Conservation (phyloP, 2,329 filamentous ascomycete genomes). For the Byssothecium circinans region DNA sequence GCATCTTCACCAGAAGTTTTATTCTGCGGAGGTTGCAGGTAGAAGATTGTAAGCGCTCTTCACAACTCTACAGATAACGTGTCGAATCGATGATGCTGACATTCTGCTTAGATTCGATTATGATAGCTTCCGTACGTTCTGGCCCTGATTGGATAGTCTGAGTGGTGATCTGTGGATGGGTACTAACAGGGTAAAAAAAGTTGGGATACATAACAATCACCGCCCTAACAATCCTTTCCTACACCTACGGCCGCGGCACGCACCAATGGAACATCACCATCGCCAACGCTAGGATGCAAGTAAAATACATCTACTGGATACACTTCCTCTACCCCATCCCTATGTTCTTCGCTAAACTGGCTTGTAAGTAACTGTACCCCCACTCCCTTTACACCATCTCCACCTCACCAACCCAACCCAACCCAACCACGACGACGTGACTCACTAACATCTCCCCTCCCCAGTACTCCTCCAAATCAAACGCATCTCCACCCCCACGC, state of each 20-base stretch:
- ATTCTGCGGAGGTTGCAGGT: not conserved
- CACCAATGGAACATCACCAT: slow-evolving; percentile 17
- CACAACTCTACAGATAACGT: not conserved
- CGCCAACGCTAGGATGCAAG: slow-evolving; percentile 1
- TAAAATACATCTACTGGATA: slow-evolving; percentile 11
- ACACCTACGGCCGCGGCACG: slow-evolving; percentile 6
- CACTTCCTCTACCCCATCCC: slow-evolving; percentile 18
- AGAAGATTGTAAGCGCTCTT: slow-evolving; percentile 1
- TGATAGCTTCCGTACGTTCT: too few species aligned
- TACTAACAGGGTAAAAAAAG: too few species aligned
- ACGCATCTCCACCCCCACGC: slow-evolving; percentile 10
- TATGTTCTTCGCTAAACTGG: slow-evolving; percentile 18
- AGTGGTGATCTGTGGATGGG: too few species aligned
- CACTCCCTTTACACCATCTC: too few species aligned
- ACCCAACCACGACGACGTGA: too few species aligned
- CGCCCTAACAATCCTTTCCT: slow-evolving; percentile 6
- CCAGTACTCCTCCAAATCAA: slow-evolving; percentile 20
- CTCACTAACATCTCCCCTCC: too few species aligned
- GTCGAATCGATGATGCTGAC: not conserved
- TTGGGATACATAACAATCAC: slow-evolving; percentile 7
- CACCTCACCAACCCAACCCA: too few species aligned
- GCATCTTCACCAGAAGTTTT: slow-evolving; percentile 5
- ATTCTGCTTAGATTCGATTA: slow-evolving; percentile 1
- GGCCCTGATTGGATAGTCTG: too few species aligned
- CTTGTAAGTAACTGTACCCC: too few species aligned